phyloP scores from a whole-genome alignment of 1,284 basidiomycete species.

The Heterobasidion occidentale region DNA sequence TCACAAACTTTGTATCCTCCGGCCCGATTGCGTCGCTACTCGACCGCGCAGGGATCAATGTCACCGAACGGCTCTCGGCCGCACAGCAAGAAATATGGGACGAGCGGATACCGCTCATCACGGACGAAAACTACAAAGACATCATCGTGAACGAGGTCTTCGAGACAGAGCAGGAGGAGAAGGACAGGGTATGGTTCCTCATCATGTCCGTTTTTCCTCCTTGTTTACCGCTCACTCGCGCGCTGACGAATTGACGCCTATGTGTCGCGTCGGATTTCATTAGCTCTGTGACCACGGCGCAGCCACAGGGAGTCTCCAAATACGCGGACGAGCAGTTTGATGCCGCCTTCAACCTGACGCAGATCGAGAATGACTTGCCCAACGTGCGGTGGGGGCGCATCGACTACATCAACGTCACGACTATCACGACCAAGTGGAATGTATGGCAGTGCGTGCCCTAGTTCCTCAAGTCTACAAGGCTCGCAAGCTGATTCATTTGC shows the following conservation, averaged over 20 bases:
- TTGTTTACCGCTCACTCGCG: background rate
- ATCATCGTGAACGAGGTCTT: slow-evolving; percentile 60
- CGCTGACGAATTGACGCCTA: background rate
- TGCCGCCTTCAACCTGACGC: slow-evolving; percentile 53
- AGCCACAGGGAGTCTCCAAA: slow-evolving; percentile 57
- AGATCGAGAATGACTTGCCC: slow-evolving; percentile 53
- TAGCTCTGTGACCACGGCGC: slow-evolving; percentile 55
- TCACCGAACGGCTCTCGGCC: slow-evolving; percentile 47
- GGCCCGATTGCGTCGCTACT: slow-evolving; percentile 47
- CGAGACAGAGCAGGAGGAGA: slow-evolving; percentile 46
- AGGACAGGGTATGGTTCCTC: slow-evolving; percentile 61
- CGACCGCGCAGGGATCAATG: slow-evolving; percentile 53
- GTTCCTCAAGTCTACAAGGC: background rate
- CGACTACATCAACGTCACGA: slow-evolving; percentile 75
- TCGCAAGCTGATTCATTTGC: slow-evolving; percentile 1
- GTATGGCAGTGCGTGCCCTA: slow-evolving; percentile 59
- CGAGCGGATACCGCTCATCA: slow-evolving; percentile 60
- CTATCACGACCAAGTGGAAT: slow-evolving; percentile 71
- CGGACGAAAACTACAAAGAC: slow-evolving; percentile 66
- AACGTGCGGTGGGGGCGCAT: slow-evolving; percentile 72
- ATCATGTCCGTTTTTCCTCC: slow-evolving; percentile 45
- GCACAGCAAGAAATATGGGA: slow-evolving; percentile 50
- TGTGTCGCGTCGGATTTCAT: background rate
- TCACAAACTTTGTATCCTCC: slow-evolving; percentile 41
- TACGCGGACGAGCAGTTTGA: slow-evolving; percentile 66